Evolutionary conservation across 305 asterid species (phyloP), one percentile per base, ranked within the genome.

Genomic region (Fraxinus nigra): DNA sequence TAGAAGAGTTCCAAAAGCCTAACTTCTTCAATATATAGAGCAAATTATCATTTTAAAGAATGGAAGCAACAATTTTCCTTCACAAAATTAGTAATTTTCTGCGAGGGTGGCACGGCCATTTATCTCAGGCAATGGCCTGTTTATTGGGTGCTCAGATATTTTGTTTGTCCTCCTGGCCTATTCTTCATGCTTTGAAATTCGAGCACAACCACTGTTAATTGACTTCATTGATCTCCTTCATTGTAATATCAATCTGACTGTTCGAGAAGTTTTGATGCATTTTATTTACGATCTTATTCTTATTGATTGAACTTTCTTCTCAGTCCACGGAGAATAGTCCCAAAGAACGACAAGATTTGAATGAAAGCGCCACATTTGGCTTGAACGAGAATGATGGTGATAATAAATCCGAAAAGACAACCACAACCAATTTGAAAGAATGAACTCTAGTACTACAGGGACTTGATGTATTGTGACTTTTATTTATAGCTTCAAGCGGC

Each of bases 341-440:
- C 30, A 78, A 80, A 63, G 90, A 86, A 87, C 84, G 91, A 54
- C 97, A 87, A 32, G 98, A 93, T 89, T 89, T 93, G 86, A 95
- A 93, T 24, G 93, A 88, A 85, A 92, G 93, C 91, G 88, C 95
- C 63, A 54, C 9, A 54, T 5, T 93, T 87, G 97, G 94, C 43
- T 90, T 89, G 87, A 93, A 92, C n/a, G 88, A 86, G 78, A 89
- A 83, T 4, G 92, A 92, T 28, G 91, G 88, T 40, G 91, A 89
- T 76, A 85, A 84, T 63, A 90, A 85, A 46, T 81, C 92, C 0
- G 89, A 87, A 54, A 81, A 85, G 80, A 92, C 18, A 3, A 26
- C 34, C 34, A 87, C 37, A 84, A 82, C 20, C 83, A 85, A 85
- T 76, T 20, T 59, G 85, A 80, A 40, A 77, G 80, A 84, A 59